A percentile compares a stretch with the other conserved stretches of the same genome.
Conservation (phyloP, 139 green algal species). For the Chlamydomonas applanata region DNA sequence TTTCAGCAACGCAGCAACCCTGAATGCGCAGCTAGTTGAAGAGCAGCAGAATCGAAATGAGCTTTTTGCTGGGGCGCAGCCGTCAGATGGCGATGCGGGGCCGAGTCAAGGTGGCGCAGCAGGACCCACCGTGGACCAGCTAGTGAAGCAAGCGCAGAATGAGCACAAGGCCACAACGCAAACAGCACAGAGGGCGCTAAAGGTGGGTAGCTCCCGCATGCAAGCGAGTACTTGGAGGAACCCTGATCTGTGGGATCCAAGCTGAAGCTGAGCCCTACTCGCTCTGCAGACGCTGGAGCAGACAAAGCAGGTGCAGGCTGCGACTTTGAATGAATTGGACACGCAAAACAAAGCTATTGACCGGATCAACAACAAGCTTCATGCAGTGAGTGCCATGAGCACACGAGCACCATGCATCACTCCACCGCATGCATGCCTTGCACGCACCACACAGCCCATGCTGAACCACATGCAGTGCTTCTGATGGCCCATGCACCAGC, state of each 20-base stretch:
- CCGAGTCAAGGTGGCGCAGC: no score
- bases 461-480: no score
- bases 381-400: constrained; percentile 21
- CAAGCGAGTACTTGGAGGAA: no score
- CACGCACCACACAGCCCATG: no score
- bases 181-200: constrained; percentile 21
- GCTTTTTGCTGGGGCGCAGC: no score
- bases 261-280: neutral
- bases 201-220: constrained; percentile 20
- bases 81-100: no score
- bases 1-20: no score
- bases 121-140: constrained; percentile 24
- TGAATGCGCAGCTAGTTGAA: no score
- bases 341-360: constrained; percentile 39
- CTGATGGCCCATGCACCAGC: neutral
- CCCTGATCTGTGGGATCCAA: neutral
- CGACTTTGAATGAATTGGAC: constrained; percentile 29
- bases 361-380: constrained; percentile 28
- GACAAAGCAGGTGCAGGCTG: constrained; percentile 40
- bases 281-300: constrained; percentile 39
- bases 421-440: neutral
- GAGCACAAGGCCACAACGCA: constrained; percentile 45
- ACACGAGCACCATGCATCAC: neutral
- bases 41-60: no score
- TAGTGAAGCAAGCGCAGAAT: constrained; percentile 30